Evolutionary conservation across 2,329 filamentous ascomycete species (phyloP).

Genomic region (Pyricularia sp.): DNA sequence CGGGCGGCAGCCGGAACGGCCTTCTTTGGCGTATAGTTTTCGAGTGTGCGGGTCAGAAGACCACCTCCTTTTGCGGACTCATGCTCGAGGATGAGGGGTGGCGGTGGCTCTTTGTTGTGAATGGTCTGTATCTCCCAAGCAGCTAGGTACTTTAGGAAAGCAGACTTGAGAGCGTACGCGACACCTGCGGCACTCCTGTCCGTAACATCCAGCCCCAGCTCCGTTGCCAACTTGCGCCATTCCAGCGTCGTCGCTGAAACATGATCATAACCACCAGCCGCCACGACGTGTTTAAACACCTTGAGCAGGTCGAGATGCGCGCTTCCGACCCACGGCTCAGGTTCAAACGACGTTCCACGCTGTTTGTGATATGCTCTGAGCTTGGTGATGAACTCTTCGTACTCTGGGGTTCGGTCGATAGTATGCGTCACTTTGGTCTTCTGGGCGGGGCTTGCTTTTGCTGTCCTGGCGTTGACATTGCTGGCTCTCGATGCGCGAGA

Average conservation of each 20-base stretch:
- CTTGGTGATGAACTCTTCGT: conserved; percentile 64
- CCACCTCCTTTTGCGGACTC: conserved; percentile 75
- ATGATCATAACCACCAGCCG: conserved; percentile 74
- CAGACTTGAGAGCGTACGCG: conserved; percentile 73
- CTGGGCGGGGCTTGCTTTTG: neutral
- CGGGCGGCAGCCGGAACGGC: conserved; percentile 15
- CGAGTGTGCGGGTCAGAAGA: conserved; percentile 63
- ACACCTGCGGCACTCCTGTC: conserved; percentile 67
- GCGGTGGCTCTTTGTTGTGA: conserved; percentile 69
- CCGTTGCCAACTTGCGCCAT: conserved; percentile 67
- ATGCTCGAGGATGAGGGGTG: conserved; percentile 77
- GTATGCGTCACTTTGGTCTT: conserved; percentile 13
- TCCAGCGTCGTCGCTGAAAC: conserved; percentile 73
- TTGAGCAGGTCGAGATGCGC: conserved; percentile 58
- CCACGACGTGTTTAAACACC: conserved; percentile 64
- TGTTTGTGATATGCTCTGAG: conserved; percentile 63
- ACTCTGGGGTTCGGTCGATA: conserved; percentile 54
- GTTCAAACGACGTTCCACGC: conserved; percentile 66
- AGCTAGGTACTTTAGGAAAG: conserved; percentile 80
- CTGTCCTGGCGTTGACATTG: conserved; percentile 1
- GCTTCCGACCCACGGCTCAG: conserved; percentile 66
- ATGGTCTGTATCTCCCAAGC: conserved; percentile 75
- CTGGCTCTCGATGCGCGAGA: conserved; percentile 1
- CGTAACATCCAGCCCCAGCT: conserved; percentile 52
- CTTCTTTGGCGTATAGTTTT: conserved; percentile 46